These are phyloP conservation scores for Monilinia vaccinii-corymbosi DNA, from an alignment of 2,329 filamentous ascomycete genomes.

Conservation along the genomic window DNA sequence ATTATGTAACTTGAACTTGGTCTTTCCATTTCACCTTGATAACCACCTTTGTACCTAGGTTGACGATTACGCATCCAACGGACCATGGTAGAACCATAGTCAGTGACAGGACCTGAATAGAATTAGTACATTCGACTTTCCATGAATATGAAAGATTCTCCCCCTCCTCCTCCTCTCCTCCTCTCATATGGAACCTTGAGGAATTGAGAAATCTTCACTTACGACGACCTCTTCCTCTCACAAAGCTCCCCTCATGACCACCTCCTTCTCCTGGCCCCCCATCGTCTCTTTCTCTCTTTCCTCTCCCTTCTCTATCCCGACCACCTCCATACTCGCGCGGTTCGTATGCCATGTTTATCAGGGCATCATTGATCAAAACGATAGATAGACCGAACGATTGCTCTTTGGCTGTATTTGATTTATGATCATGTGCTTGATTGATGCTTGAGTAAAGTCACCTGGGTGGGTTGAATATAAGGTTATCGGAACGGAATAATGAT, in stretches of 20 bases:
- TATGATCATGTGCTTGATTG: neutral
- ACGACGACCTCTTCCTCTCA: conserved; percentile 27
- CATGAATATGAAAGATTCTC: neutral
- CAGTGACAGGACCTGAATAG: conserved; percentile 69
- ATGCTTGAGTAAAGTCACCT: neutral
- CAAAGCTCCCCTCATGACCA: conserved; percentile 7
- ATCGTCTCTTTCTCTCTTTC: conserved; percentile 4
- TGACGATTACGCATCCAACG: conserved; percentile 84
- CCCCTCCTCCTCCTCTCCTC: too few species aligned
- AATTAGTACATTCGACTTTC: neutral
- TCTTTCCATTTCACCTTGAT: conserved; percentile 68
- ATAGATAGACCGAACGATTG: neutral
- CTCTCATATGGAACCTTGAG: too few species aligned
- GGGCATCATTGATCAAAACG: conserved; percentile 12
- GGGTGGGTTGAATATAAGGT: too few species aligned
- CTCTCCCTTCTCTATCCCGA: conserved; percentile 12
- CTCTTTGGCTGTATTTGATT: neutral
- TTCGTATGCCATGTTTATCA: conserved; percentile 28
- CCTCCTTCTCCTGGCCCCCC: conserved; percentile 9
- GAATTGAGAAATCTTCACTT: conserved; percentile 13
- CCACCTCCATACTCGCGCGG: conserved; percentile 29
- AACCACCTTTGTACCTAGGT: conserved; percentile 63
- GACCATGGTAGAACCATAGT: conserved; percentile 82
- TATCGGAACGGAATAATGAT: neutral
- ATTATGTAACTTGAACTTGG: conserved; percentile 85